Percentiles rank a stretch among this genome's conserved stretches.
Conservation (phyloP, 1,139 yeast genomes). For the Eremothecium sinecaudum region DNA sequence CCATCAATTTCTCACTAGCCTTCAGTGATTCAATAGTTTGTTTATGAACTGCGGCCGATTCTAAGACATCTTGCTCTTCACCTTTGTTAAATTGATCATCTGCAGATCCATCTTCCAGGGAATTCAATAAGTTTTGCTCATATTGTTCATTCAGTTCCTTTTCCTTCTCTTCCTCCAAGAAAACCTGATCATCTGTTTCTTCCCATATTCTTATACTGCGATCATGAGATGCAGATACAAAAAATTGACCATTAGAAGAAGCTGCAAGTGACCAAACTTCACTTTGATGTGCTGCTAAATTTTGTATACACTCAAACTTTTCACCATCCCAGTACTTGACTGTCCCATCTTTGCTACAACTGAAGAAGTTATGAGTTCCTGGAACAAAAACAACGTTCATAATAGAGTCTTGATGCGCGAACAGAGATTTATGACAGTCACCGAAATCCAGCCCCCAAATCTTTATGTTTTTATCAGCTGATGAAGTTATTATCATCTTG, state of each 20-base stretch:
- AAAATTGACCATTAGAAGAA: slow-evolving; percentile 59
- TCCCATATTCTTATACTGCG: slow-evolving; percentile 87
- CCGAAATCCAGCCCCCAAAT: slow-evolving; percentile 99
- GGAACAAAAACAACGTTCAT: slow-evolving; percentile 83
- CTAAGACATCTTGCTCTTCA: slow-evolving; percentile 37
- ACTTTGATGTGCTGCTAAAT: slow-evolving; percentile 76
- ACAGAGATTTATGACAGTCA: slow-evolving; percentile 92
- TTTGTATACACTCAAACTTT: slow-evolving; percentile 88
- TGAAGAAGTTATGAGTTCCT: slow-evolving; percentile 76
- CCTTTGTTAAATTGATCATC: slow-evolving; percentile 33
- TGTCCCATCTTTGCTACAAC: slow-evolving; percentile 80
- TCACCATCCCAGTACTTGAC: slow-evolving; percentile 98
- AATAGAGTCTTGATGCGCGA: slow-evolving; percentile 93
- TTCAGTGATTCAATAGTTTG: slow-evolving; percentile 88
- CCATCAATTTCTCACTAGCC: slow-evolving; percentile 90
- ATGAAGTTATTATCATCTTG: slow-evolving; percentile 77
- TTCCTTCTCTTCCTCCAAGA: slow-evolving; percentile 91
- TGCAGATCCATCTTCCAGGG: slow-evolving; percentile 56
- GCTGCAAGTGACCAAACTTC: slow-evolving; percentile 90
- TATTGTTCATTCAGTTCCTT: slow-evolving; percentile 88
- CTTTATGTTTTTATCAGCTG: slow-evolving; percentile 94
- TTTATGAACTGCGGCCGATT: slow-evolving; percentile 58
- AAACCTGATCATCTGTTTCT: slow-evolving; percentile 87
- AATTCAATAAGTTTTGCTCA: slow-evolving; percentile 63
- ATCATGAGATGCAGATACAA: slow-evolving; percentile 88